Evolutionary conservation across 2,329 filamentous ascomycete genomes (phyloP), one percentile per base, ranked within the genome.

Genomic region (Fonsecaea pedrosoi): DNA sequence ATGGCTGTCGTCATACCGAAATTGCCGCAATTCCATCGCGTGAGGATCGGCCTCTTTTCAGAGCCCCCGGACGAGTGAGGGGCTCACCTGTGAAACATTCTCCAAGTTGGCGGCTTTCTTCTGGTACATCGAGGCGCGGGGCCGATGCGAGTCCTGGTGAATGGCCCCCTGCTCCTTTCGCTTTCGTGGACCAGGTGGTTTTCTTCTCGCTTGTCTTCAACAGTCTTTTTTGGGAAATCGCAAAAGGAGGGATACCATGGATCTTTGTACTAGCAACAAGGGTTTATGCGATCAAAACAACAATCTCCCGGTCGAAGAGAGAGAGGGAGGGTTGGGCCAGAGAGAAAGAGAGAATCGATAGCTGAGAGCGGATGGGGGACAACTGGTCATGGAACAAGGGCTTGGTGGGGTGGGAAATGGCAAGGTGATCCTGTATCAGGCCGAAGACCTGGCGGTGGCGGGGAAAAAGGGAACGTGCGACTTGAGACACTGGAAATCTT

Each of bases 1-100:
- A 82, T 99, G 76, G 92, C 86, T 54, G 95, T 99, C 64, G 91
- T 99, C 66, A 95, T 99, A 77, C 95, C 95, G 48, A 99, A 99
- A 82, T 83, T 99, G 73, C 95, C 95, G 70, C 78, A 92, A 90
- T 91, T 89, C 78, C 90, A 92, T 79, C 89, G 90, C 68, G 89
- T 92, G 85, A 86, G 90, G 75, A 89, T 92, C 77, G 89, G 90
- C 61, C 81, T 92, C 68, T 91, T 92, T 77, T 90, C 89, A 67
- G 88, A 88, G 38, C 80, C 86, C 68, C 87, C 88, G 54, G 89
- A 91, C 73, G 89, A 91, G 42, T 71, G 62, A 69, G 48, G 9
- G 5, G 12, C 13, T 34, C 37, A 25, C 15, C 53, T 48, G 21
- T 38, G 55, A 55, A n/a, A 55, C 34, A 21, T 55, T 55, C n/a